These are phyloP conservation scores for Torulaspora microellipsoides DNA, from an alignment of 805 yeast genomes.

Conservation along the genomic window DNA sequence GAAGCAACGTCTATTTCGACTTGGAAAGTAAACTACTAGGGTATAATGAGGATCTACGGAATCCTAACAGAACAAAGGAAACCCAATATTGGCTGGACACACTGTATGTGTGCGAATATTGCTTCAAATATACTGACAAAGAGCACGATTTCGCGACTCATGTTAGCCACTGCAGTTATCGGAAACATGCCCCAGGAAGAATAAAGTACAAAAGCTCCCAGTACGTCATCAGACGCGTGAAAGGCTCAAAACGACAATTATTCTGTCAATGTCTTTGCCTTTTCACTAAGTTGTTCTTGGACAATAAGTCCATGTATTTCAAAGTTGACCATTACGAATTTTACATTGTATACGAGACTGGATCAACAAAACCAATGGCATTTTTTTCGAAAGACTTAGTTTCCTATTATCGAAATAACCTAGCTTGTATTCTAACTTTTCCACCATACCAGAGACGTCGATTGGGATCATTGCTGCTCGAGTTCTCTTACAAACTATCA, in stretches of 20 bases:
- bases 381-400: conserved; percentile 85
- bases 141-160: conserved; percentile 48
- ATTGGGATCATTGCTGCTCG: conserved; percentile 74
- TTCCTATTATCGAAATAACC: conserved; percentile 71
- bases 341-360: conserved; percentile 60
- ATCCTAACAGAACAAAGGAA: not conserved
- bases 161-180: conserved; percentile 41
- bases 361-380: conserved; percentile 63
- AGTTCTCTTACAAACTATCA: conserved; percentile 77
- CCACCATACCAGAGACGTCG: conserved; percentile 86
- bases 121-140: conserved; percentile 73
- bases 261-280: conserved; percentile 81
- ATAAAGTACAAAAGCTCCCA: conserved; percentile 59
- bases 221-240: conserved; percentile 57
- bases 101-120: conserved; percentile 69
- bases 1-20: conserved; percentile 72
- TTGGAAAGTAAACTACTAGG: conserved; percentile 45
- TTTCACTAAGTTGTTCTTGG: conserved; percentile 82
- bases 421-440: conserved; percentile 86
- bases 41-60: conserved; percentile 19
- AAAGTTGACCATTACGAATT: conserved; percentile 75
- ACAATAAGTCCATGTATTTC: conserved; percentile 84
- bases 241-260: conserved; percentile 58
- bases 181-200: conserved; percentile 53
- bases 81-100: conserved; percentile 49